These are phyloP conservation scores for Cordyceps pruinosa DNA, from an alignment of 2,329 filamentous ascomycete genomes.

Conservation along the genomic window DNA sequence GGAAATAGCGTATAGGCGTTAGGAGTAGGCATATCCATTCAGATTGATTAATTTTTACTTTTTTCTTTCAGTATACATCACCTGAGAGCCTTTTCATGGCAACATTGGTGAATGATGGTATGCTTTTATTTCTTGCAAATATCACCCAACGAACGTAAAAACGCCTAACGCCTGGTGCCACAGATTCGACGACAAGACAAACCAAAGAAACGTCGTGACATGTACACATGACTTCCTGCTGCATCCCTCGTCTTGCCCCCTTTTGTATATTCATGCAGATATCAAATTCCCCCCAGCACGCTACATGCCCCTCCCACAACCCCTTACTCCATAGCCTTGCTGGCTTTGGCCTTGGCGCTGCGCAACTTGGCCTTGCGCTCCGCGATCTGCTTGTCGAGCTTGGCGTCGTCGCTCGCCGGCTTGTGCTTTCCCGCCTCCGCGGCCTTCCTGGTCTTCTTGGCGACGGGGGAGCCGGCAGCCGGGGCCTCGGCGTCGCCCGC, in stretches of 20 bases:
- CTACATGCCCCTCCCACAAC: not conserved
- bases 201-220: constrained; percentile 7
- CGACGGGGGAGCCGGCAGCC: constrained; percentile 18
- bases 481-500: constrained; percentile 23
- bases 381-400: constrained; percentile 52
- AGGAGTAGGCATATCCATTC: not conserved
- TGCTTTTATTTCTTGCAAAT: not conserved
- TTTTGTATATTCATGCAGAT: constrained; percentile 7
- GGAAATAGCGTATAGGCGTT: constrained; percentile 7
- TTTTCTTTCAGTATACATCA: not conserved
- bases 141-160: constrained; percentile 4
- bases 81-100: too few relatives aligned
- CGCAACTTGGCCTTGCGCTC: constrained; percentile 50
- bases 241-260: not conserved
- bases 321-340: constrained; percentile 38
- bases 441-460: constrained; percentile 31
- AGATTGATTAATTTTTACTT: not conserved
- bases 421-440: constrained; percentile 25
- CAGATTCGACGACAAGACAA: not conserved
- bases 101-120: not conserved
- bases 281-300: not conserved
- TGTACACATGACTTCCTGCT: constrained; percentile 2
- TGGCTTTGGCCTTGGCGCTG: constrained; percentile 53
- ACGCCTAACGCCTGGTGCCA: constrained; percentile 8
- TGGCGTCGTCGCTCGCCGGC: constrained; percentile 42